Evolutionary conservation across 2,329 filamentous ascomycete genomes (phyloP).

Genomic region (Sclerotinia glacialis): DNA sequence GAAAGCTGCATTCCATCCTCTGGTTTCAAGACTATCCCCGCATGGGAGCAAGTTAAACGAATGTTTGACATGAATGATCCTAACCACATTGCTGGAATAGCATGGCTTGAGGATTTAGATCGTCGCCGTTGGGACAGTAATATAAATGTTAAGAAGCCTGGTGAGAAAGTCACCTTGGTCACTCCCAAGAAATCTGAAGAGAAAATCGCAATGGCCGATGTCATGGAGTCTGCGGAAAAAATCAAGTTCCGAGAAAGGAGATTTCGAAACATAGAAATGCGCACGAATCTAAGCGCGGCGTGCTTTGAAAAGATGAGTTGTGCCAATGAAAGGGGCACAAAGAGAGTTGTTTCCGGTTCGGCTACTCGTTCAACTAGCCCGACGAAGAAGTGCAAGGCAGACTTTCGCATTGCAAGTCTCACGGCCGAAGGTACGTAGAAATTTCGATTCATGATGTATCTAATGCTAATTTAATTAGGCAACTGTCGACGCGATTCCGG

Average conservation of each 20-base stretch:
- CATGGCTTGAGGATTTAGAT: not conserved
- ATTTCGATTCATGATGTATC: not conserved
- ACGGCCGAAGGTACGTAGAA: not conserved
- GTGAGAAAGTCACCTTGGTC: no score
- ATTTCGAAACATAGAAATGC: no score
- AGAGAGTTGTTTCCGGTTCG: conserved; percentile 6
- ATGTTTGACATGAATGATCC: conserved; percentile 20
- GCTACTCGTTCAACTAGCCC: conserved; percentile 10
- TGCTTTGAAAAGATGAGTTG: no score
- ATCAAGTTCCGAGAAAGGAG: no score
- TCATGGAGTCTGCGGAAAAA: no score
- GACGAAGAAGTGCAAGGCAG: not conserved
- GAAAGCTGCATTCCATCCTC: not conserved
- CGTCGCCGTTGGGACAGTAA: not conserved
- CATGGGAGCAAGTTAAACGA: conserved; percentile 8
- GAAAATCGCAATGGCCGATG: no score
- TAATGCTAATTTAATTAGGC: not conserved
- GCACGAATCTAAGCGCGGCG: no score
- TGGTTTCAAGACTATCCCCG: not conserved
- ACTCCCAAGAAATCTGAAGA: no score
- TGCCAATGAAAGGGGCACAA: not conserved
- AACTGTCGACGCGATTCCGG: not conserved
- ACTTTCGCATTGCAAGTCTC: not conserved
- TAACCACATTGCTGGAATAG: not conserved
- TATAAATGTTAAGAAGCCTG: no score